Conservation (phyloP, 305 asterid species). For the Ruellia speciosa region DNA sequence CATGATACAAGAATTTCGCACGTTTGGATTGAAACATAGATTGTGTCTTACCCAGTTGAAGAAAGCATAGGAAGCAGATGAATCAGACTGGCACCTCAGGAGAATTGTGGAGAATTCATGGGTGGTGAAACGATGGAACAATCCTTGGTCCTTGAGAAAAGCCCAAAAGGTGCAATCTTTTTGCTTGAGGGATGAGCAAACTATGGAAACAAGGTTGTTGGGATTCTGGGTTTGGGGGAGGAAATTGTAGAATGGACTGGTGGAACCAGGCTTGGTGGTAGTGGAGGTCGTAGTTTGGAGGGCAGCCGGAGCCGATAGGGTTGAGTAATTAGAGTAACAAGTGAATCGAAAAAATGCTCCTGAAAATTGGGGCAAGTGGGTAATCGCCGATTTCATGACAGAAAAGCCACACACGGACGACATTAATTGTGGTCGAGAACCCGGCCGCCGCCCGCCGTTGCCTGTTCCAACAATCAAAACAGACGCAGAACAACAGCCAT, state of each 20-base stretch:
- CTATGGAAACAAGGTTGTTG: conserved; percentile 48
- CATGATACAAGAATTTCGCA: conserved; percentile 44
- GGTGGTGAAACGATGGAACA: conserved; percentile 40
- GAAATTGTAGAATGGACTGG: conserved; percentile 53
- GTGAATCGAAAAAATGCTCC: background rate
- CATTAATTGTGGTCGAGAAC: no score
- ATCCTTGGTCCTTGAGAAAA: conserved; percentile 39
- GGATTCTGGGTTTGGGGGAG: conserved; percentile 64
- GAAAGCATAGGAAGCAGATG: conserved; percentile 52
- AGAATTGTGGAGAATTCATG: conserved; percentile 57
- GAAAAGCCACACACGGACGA: no score
- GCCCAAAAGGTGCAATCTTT: conserved; percentile 27
- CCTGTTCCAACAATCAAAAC: no score
- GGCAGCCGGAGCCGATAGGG: background rate
- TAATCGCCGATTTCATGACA: background rate
- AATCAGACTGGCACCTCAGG: conserved; percentile 74
- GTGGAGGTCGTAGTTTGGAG: background rate
- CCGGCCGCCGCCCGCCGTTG: no score
- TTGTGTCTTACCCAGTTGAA: conserved; percentile 59
- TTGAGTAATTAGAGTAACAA: background rate
- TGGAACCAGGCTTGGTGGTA: conserved; percentile 16
- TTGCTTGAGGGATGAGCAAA: conserved; percentile 48
- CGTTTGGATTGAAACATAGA: conserved; percentile 31
- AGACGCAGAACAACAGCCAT: no score
- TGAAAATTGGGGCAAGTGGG: background rate